Evolutionary conservation across 2,329 filamentous ascomycete genomes (phyloP).

Genomic region (Hortaea werneckii): DNA sequence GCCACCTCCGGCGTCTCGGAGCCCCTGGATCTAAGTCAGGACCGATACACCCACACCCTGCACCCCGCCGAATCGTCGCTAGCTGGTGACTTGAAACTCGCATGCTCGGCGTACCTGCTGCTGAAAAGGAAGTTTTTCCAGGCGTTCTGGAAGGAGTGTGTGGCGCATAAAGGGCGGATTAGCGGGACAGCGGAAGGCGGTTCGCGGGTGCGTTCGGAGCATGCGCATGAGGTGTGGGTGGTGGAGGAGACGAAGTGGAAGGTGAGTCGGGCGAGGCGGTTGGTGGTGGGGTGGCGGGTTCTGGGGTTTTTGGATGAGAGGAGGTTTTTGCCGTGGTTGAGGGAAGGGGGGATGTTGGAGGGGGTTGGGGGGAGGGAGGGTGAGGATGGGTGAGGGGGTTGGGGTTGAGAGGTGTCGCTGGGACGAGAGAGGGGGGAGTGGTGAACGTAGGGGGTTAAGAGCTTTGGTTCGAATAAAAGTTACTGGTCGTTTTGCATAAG

Average conservation of each 20-base stretch:
- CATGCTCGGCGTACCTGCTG: constrained; percentile 15
- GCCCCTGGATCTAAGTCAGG: constrained; percentile 5
- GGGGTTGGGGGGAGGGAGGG: neutral
- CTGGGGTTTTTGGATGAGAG: constrained; percentile 17
- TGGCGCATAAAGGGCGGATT: constrained; percentile 6
- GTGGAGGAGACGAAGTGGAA: constrained; percentile 6
- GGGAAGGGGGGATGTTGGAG: constrained; percentile 13
- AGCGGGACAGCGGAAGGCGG: neutral
- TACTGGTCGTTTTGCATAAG: too few relatives aligned
- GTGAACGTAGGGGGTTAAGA: too few relatives aligned
- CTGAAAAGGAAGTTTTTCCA: constrained; percentile 16
- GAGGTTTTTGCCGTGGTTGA: constrained; percentile 10
- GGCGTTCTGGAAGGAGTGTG: constrained; percentile 7
- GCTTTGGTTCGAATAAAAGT: too few relatives aligned
- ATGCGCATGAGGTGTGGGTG: constrained; percentile 12
- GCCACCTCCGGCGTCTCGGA: neutral
- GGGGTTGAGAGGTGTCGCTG: neutral
- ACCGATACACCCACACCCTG: constrained; percentile 14
- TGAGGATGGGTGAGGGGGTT: neutral
- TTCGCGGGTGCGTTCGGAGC: constrained; percentile 7
- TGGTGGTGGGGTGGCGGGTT: constrained; percentile 14
- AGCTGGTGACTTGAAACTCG: constrained; percentile 6
- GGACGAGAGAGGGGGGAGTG: neutral
- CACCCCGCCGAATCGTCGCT: constrained; percentile 12
- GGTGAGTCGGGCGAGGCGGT: constrained; percentile 8